phyloP scores from a whole-genome alignment of 768 basidiomycete species.

The Amanita fuliginea region DNA sequence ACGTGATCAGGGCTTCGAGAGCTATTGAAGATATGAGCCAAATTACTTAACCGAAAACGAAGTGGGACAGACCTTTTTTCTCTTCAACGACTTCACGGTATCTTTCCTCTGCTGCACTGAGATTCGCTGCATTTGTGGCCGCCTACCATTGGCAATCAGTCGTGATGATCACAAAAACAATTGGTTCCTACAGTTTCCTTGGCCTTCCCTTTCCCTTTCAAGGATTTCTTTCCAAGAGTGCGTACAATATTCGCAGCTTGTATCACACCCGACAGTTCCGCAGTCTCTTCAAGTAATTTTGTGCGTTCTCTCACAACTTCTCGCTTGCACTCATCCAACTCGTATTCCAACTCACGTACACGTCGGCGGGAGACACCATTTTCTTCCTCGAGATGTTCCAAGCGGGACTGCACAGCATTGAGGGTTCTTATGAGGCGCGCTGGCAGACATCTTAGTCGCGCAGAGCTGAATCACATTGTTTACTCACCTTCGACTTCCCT shows the following conservation, averaged over 20 bases:
- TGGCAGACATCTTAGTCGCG: constrained; percentile 14
- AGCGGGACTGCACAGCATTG: constrained; percentile 50
- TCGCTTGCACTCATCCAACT: constrained; percentile 75
- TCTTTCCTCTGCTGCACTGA: constrained; percentile 24
- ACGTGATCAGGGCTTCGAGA: constrained; percentile 67
- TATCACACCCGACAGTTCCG: constrained; percentile 18
- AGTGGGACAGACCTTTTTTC: constrained; percentile 60
- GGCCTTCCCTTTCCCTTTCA: constrained; percentile 23
- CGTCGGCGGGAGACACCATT: constrained; percentile 73
- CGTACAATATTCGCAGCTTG: constrained; percentile 14
- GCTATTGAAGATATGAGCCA: constrained; percentile 30
- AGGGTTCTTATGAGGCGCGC: constrained; percentile 55
- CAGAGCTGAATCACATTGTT: neutral
- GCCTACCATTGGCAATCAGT: constrained; percentile 9
- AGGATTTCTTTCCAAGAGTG: constrained; percentile 19
- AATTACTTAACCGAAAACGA: constrained; percentile 13
- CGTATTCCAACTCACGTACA: constrained; percentile 79
- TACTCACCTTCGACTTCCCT: constrained; percentile 56
- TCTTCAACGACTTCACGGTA: constrained; percentile 79
- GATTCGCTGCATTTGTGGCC: constrained; percentile 24
- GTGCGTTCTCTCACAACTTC: constrained; percentile 67
- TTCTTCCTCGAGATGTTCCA: constrained; percentile 69
- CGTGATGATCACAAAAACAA: neutral
- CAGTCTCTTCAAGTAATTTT: constrained; percentile 46
- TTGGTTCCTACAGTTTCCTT: constrained; percentile 16